Percentiles rank a stretch among this genome's conserved stretches.
Evolutionary conservation across 2,329 filamentous ascomycete genomes (phyloP).

Genomic region (Scopulariopsis brevicaulis): DNA sequence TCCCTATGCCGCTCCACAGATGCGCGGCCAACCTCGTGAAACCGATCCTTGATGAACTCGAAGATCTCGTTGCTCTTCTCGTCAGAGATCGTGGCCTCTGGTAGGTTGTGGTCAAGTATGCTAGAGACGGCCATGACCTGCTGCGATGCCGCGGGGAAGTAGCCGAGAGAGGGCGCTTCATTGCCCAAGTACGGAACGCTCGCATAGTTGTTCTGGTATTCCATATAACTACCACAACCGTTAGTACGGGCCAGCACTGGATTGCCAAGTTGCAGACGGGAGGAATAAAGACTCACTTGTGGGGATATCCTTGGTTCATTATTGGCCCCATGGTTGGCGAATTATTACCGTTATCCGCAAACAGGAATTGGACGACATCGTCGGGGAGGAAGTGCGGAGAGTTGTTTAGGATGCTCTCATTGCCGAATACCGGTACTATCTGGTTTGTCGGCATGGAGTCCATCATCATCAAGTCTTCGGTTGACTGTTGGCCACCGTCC

Average conservation of each 20-base stretch:
- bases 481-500: slow-evolving; percentile 30
- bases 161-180: slow-evolving; percentile 32
- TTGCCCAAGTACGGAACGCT: neutral
- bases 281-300: neutral
- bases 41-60: slow-evolving; percentile 69
- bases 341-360: slow-evolving; percentile 33
- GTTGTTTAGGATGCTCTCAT: slow-evolving; percentile 65
- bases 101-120: slow-evolving; percentile 67
- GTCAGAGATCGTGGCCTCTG: slow-evolving; percentile 73
- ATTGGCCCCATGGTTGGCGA: neutral
- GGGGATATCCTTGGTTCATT: slow-evolving; percentile 1
- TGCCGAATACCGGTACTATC: slow-evolving; percentile 78
- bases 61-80: slow-evolving; percentile 77
- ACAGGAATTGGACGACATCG: slow-evolving; percentile 77
- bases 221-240: slow-evolving; percentile 32
- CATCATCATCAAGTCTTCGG: slow-evolving; percentile 45
- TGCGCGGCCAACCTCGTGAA: slow-evolving; percentile 69
- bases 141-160: slow-evolving; percentile 50
- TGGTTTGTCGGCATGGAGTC: slow-evolving; percentile 53
- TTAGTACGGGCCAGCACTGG: neutral
- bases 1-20: slow-evolving; percentile 66
- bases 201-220: slow-evolving; percentile 34
- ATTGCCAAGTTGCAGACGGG: neutral
- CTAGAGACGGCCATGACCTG: slow-evolving; percentile 88
- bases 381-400: slow-evolving; percentile 80